These are phyloP conservation scores for Colletotrichum cuscutae DNA, from an alignment of 2,329 filamentous ascomycete species.

Conservation along the genomic window DNA sequence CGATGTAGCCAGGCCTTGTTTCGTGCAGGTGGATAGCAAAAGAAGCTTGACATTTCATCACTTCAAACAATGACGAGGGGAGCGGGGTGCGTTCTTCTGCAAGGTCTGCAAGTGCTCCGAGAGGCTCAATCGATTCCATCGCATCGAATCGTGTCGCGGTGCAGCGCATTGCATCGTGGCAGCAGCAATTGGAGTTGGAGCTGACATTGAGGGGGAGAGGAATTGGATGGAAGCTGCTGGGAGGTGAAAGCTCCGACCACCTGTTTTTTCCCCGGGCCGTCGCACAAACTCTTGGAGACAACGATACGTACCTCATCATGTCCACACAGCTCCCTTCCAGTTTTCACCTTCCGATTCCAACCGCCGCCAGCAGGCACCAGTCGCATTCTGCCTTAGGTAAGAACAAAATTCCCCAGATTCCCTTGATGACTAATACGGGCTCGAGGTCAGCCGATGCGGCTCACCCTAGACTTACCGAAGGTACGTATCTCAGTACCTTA, in stretches of 20 bases:
- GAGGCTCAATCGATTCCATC: not conserved
- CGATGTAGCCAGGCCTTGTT: slow-evolving; percentile 22
- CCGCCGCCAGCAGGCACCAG: slow-evolving; percentile 10
- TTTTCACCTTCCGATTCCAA: not conserved
- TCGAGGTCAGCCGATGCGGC: slow-evolving; percentile 11
- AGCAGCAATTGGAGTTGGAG: not conserved
- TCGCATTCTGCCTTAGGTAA: not conserved
- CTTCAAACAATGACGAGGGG: not conserved
- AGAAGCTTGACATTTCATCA: slow-evolving; percentile 21
- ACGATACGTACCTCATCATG: not conserved
- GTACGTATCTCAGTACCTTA: not conserved
- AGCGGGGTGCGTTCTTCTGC: slow-evolving; percentile 15
- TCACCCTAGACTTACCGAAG: not conserved
- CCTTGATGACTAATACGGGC: not conserved
- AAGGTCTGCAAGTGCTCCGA: not conserved
- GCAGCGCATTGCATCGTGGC: not conserved
- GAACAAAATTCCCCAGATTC: not conserved
- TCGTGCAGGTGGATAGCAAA: slow-evolving; percentile 10
- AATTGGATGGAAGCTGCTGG: too few species aligned
- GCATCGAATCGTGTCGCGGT: not conserved
- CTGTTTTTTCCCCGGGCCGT: not conserved
- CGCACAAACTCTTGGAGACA: not conserved
- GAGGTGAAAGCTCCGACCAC: not conserved
- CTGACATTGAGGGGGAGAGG: not conserved
- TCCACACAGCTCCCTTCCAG: slow-evolving; percentile 8